phyloP scores from a whole-genome alignment of 139 green algal genomes.

The Pleodorina starrii region DNA sequence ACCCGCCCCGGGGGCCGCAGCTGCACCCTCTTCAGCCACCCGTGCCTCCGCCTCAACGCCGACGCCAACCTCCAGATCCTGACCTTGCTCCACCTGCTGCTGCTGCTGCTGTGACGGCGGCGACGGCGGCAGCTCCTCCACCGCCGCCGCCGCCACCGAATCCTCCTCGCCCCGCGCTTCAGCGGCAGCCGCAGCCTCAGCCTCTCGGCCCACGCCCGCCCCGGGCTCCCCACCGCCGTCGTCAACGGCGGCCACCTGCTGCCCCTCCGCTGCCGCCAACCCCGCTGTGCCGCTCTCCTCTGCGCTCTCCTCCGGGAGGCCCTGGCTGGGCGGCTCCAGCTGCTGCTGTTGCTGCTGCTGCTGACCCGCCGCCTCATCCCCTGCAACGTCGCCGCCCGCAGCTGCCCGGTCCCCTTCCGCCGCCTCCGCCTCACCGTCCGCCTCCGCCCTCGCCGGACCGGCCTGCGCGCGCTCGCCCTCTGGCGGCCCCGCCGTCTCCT shows the following conservation, averaged over 20 bases:
- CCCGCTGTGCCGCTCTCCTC: background rate
- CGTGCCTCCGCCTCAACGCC: too few species aligned
- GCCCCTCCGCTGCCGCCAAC: background rate
- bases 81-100: too few species aligned
- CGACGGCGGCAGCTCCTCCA: too few species aligned
- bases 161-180: background rate
- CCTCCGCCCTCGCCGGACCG: background rate
- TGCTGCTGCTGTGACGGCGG: too few species aligned
- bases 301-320: background rate
- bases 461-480: background rate
- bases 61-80: background rate
- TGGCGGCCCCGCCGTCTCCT: background rate
- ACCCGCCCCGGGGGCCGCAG: too few species aligned
- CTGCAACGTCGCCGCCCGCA: background rate
- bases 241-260: too few species aligned
- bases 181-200: background rate
- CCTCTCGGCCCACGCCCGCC: background rate
- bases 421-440: background rate
- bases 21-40: too few species aligned
- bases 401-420: background rate
- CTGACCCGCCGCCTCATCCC: background rate
- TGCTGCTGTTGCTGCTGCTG: background rate
- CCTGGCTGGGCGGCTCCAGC: background rate
- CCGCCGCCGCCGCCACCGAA: background rate
- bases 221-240: background rate